Percentiles rank a stretch among this genome's conserved stretches.
These are phyloP conservation scores for Cerioporus squamosus DNA, from an alignment of 1,284 basidiomycete genomes.

Conservation along the genomic window DNA sequence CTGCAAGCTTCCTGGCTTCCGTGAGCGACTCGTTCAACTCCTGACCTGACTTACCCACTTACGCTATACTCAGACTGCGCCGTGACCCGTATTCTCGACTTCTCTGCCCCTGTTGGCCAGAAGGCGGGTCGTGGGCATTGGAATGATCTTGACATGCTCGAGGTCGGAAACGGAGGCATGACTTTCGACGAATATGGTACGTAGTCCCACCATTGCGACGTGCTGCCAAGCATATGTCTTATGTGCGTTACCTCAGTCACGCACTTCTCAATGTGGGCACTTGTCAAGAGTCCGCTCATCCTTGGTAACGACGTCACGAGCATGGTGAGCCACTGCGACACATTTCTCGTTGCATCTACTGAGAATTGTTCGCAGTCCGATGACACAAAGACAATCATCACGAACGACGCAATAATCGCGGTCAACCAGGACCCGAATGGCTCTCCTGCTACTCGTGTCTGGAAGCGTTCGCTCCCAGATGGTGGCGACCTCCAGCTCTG, in stretches of 20 bases:
- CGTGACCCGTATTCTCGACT: slow-evolving; percentile 43
- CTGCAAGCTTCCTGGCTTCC: slow-evolving; percentile 45
- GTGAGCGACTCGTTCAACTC: slow-evolving; percentile 13
- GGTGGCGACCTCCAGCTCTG: slow-evolving; percentile 39
- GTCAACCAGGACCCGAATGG: slow-evolving; percentile 38
- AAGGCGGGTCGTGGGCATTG: slow-evolving; percentile 44
- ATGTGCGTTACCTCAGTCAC: slow-evolving; percentile 29
- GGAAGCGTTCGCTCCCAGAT: slow-evolving; percentile 32
- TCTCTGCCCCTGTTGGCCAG: slow-evolving; percentile 43
- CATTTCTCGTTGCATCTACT: neutral
- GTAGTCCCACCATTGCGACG: neutral
- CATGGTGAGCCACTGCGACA: slow-evolving; percentile 31
- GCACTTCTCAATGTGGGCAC: slow-evolving; percentile 49
- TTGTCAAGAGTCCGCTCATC: slow-evolving; percentile 47
- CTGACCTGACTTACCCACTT: too few species aligned
- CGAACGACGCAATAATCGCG: slow-evolving; percentile 40
- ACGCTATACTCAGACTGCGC: slow-evolving; percentile 34
- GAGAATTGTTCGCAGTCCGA: slow-evolving; percentile 27
- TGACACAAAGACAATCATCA: slow-evolving; percentile 39
- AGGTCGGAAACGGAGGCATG: slow-evolving; percentile 49
- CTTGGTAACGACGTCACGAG: slow-evolving; percentile 45
- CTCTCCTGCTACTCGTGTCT: slow-evolving; percentile 35
- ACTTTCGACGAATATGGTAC: slow-evolving; percentile 44
- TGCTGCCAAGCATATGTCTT: neutral
- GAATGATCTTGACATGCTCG: slow-evolving; percentile 51